Percentiles rank a stretch among this genome's conserved stretches.
These are phyloP conservation scores for Aspergillus sp. DNA, from an alignment of 2,329 filamentous ascomycete species.

Conservation along the genomic window DNA sequence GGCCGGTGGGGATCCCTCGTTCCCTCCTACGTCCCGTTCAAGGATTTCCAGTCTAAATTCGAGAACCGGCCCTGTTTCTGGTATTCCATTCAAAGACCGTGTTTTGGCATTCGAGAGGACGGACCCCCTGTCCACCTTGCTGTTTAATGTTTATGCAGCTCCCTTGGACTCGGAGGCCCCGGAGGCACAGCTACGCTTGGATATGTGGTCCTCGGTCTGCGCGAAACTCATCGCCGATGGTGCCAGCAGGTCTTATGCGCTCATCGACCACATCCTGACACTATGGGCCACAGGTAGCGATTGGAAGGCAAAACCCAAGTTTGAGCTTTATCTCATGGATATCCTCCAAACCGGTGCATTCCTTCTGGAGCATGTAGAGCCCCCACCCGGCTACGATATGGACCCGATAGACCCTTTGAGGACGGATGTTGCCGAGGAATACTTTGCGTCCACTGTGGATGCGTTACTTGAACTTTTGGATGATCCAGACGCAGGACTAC, in stretches of 20 bases:
- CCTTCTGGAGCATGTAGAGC: constrained; percentile 79
- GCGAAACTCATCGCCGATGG: constrained; percentile 77
- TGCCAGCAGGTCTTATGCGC: constrained; percentile 73
- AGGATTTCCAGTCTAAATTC: constrained; percentile 50
- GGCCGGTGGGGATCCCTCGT: constrained; percentile 74
- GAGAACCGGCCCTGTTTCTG: constrained; percentile 48
- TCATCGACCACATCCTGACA: constrained; percentile 81
- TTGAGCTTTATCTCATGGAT: constrained; percentile 94
- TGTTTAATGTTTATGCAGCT: constrained; percentile 87
- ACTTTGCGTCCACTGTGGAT: constrained; percentile 79
- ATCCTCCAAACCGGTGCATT: constrained; percentile 91
- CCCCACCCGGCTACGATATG: constrained; percentile 68
- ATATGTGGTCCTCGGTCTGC: constrained; percentile 85
- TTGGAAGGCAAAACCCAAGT: constrained; percentile 84
- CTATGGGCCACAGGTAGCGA: constrained; percentile 83
- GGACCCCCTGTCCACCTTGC: constrained; percentile 78
- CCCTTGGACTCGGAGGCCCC: constrained; percentile 77
- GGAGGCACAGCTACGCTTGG: constrained; percentile 75
- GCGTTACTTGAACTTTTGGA: constrained; percentile 83
- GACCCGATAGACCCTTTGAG: constrained; percentile 70
- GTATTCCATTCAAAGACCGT: constrained; percentile 71
- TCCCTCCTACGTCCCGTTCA: constrained; percentile 63
- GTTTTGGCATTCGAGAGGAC: constrained; percentile 86
- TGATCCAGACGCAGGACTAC: constrained; percentile 83
- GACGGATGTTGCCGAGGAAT: constrained; percentile 79